Evolutionary conservation across 345 rosid species (phyloP).

Genomic region (Clarkia xantiana): DNA sequence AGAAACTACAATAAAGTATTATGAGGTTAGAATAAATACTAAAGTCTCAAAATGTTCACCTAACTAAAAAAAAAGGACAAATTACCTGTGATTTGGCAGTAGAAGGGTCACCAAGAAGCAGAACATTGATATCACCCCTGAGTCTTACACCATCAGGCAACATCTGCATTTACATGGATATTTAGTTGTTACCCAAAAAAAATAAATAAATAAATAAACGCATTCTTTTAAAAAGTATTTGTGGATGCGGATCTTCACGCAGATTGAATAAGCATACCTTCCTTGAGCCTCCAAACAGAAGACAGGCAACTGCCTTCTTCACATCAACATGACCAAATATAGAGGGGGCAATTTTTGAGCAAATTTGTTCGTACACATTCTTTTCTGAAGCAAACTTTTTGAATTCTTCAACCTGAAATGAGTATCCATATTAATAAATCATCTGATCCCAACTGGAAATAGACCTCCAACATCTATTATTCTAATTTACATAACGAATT

Average conservation of each 20-base stretch:
- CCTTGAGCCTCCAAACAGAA: slow-evolving; percentile 92
- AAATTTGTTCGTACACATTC: slow-evolving; percentile 42
- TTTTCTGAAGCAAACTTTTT: slow-evolving; percentile 56
- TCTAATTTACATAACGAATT: neutral
- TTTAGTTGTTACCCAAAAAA: too few species aligned
- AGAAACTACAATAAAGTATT: slow-evolving; percentile 43
- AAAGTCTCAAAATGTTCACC: too few species aligned
- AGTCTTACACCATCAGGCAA: slow-evolving; percentile 89
- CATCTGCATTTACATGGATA: slow-evolving; percentile 21
- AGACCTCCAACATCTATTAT: neutral
- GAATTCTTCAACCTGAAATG: slow-evolving; percentile 69
- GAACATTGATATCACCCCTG: slow-evolving; percentile 89
- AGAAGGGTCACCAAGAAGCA: slow-evolving; percentile 93
- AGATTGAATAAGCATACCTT: too few species aligned
- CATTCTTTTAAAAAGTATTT: too few species aligned
- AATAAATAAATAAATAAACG: too few species aligned
- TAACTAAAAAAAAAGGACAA: slow-evolving; percentile 2
- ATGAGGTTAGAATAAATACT: slow-evolving; percentile 31
- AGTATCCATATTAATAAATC: neutral
- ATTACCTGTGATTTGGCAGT: slow-evolving; percentile 94
- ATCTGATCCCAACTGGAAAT: neutral
- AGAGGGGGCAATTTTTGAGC: slow-evolving; percentile 86
- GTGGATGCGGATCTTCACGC: too few species aligned
- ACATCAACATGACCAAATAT: slow-evolving; percentile 86
- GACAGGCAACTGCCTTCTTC: slow-evolving; percentile 87